These are phyloP conservation scores for Blastomyces emzantsi DNA, from an alignment of 2,329 filamentous ascomycete genomes.

Conservation along the genomic window DNA sequence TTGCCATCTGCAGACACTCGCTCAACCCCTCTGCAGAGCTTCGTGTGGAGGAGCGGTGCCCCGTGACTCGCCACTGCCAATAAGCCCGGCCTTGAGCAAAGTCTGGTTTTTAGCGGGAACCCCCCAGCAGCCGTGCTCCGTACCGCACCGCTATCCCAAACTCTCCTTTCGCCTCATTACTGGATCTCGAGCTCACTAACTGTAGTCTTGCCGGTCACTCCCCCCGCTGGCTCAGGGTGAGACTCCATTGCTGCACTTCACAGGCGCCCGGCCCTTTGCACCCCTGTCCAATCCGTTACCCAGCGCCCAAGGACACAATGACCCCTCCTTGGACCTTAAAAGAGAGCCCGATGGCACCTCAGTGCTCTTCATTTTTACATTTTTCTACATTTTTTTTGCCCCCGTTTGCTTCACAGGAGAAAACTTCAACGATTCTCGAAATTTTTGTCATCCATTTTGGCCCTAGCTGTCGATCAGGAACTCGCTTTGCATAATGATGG, in stretches of 20 bases:
- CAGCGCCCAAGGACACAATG: background rate
- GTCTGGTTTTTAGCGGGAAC: conserved; percentile 3
- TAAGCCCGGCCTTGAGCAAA: conserved; percentile 2
- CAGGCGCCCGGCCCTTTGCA: conserved; percentile 6
- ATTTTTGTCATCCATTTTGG: background rate
- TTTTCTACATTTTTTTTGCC: background rate
- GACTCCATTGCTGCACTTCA: background rate
- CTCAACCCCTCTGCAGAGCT: background rate
- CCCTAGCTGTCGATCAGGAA: background rate
- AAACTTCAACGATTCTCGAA: background rate
- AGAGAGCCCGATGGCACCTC: conserved; percentile 6
- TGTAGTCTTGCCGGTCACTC: background rate
- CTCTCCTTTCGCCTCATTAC: conserved; percentile 3
- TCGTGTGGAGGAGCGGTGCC: background rate
- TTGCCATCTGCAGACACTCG: conserved; percentile 1
- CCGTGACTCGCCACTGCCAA: conserved; percentile 3
- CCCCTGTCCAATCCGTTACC: conserved; percentile 1
- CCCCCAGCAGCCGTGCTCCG: conserved; percentile 5
- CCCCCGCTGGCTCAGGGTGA: background rate
- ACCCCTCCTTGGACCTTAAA: conserved; percentile 7
- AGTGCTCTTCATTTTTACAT: conserved; percentile 1
- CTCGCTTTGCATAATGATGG: conserved; percentile 5
- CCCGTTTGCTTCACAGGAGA: background rate
- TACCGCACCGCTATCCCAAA: conserved; percentile 10
- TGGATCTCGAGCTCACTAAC: conserved; percentile 2